These are phyloP conservation scores for Fusarium anguioides DNA, from an alignment of 2,329 filamentous ascomycete species.

Conservation along the genomic window DNA sequence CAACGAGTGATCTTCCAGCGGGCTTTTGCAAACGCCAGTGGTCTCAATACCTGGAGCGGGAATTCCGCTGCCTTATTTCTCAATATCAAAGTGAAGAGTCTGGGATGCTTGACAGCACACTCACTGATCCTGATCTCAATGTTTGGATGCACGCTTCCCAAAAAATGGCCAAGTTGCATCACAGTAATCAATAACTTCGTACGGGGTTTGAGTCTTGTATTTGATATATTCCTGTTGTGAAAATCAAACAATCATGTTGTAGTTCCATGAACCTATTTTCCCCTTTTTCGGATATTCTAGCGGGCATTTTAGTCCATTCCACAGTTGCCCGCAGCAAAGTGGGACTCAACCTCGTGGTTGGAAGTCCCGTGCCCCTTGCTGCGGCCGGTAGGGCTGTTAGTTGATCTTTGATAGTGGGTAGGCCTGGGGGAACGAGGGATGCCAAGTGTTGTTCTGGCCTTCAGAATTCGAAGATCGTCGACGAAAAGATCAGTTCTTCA, in stretches of 20 bases:
- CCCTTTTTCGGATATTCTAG: constrained; percentile 1
- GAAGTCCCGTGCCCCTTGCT: not conserved
- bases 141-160: not conserved
- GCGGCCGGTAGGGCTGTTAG: not conserved
- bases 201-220: not conserved
- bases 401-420: not conserved
- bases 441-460: not conserved
- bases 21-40: not conserved
- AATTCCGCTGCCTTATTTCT: not conserved
- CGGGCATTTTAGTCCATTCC: constrained; percentile 9
- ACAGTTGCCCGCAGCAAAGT: not conserved
- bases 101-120: not conserved
- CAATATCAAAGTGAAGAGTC: not conserved
- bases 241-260: constrained; percentile 16
- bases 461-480: not conserved
- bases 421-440: not conserved
- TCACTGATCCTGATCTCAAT: not conserved
- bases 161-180: not conserved
- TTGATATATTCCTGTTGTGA: not conserved
- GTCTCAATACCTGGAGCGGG: not conserved
- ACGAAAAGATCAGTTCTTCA: constrained; percentile 17
- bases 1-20: constrained; percentile 2
- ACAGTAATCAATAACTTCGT: not conserved
- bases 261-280: constrained; percentile 17
- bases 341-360: not conserved